Evolutionary conservation across 805 yeast genomes (phyloP).

Genomic region (Millerozyma miso): DNA sequence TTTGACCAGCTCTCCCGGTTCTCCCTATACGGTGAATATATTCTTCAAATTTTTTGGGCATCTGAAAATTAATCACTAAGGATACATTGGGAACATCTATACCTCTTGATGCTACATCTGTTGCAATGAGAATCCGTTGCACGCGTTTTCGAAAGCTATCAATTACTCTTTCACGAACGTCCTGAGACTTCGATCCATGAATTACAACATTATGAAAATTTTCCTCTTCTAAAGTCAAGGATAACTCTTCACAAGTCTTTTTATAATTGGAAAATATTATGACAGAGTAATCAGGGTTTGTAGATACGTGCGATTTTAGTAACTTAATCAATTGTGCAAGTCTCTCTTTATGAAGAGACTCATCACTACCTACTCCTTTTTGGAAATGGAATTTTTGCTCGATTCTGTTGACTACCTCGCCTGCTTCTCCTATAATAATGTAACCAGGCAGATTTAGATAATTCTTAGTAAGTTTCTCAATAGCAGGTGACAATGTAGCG

Average conservation of each 20-base stretch:
- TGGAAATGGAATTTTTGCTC: slow-evolving; percentile 56
- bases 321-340: slow-evolving; percentile 40
- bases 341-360: slow-evolving; percentile 30
- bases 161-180: slow-evolving; percentile 77
- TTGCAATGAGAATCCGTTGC: slow-evolving; percentile 72
- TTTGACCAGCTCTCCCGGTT: slow-evolving; percentile 91
- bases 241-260: slow-evolving; percentile 64
- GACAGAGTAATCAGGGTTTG: slow-evolving; percentile 29
- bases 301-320: slow-evolving; percentile 39
- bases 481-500: slow-evolving; percentile 81
- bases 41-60: slow-evolving; percentile 73
- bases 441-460: slow-evolving; percentile 61
- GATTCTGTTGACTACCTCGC: slow-evolving; percentile 63
- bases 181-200: slow-evolving; percentile 87
- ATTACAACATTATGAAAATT: slow-evolving; percentile 53
- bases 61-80: slow-evolving; percentile 80
- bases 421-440: slow-evolving; percentile 64
- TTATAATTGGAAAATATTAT: slow-evolving; percentile 82
- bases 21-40: slow-evolving; percentile 93
- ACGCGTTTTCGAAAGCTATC: slow-evolving; percentile 50
- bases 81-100: slow-evolving; percentile 86
- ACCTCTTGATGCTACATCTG: slow-evolving; percentile 96
- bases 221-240: slow-evolving; percentile 41
- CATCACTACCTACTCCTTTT: slow-evolving; percentile 17
- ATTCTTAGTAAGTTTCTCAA: slow-evolving; percentile 61